phyloP scores from a whole-genome alignment of 2,329 filamentous ascomycete genomes.

The Waltergamsia citrina region DNA sequence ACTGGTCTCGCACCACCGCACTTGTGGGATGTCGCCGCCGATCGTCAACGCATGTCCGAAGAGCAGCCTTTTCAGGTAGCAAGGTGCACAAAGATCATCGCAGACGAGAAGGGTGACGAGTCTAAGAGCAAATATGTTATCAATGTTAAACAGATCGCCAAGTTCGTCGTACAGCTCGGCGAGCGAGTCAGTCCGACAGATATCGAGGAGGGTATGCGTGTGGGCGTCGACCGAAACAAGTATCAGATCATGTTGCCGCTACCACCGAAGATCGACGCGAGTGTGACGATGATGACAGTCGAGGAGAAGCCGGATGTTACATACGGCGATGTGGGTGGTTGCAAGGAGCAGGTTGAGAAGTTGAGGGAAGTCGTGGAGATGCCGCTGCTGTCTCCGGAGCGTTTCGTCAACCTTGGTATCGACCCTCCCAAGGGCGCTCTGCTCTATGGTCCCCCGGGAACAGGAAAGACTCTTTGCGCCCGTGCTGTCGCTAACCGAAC shows the following conservation, averaged over 20 bases:
- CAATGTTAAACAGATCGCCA: conserved; percentile 99
- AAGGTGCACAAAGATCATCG: conserved; percentile 97
- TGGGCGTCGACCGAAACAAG: conserved; percentile 97
- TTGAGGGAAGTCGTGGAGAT: conserved; percentile 97
- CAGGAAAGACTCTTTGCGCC: conserved; percentile 97
- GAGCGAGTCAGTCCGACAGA: conserved; percentile 96
- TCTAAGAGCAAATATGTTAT: conserved; percentile 99
- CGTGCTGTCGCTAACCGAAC: conserved; percentile 96
- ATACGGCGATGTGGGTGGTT: conserved; percentile 96
- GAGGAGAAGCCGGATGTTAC: conserved; percentile 99
- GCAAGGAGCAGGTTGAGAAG: conserved; percentile 99
- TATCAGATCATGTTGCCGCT: conserved; percentile 97
- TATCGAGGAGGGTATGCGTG: conserved; percentile 98
- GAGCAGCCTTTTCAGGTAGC: conserved; percentile 97
- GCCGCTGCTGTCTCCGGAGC: conserved; percentile 90
- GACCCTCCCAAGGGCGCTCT: conserved; percentile 96
- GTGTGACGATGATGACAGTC: conserved; percentile 99
- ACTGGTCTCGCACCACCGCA: conserved; percentile 96
- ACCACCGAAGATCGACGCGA: conserved; percentile 96
- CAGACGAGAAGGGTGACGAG: conserved; percentile 82
- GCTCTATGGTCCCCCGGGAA: conserved; percentile 92
- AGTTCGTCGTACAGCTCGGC: conserved; percentile 96
- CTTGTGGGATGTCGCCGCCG: conserved; percentile 96
- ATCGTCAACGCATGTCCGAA: conserved; percentile 96
- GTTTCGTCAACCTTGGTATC: conserved; percentile 97